Conservation (phyloP, 768 basidiomycete species). For the Pulveroboletus sp. region DNA sequence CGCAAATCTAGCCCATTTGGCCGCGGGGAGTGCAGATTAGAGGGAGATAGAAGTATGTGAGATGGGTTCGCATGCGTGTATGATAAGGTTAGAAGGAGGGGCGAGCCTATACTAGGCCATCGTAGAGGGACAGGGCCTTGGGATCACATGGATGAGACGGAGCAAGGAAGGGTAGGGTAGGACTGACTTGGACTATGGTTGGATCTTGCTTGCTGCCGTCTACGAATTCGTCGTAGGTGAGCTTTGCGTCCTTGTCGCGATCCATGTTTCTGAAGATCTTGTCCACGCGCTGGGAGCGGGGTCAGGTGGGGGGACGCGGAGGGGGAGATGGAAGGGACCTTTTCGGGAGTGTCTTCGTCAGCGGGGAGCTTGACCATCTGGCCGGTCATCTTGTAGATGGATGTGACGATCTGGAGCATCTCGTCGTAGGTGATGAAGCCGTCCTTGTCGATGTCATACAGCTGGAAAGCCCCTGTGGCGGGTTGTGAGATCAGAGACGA, state of each 20-base stretch:
- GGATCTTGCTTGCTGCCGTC: constrained; percentile 99
- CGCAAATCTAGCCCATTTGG: constrained; percentile 13
- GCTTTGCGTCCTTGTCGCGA: constrained; percentile 84
- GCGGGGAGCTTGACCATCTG: constrained; percentile 98
- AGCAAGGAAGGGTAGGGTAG: constrained; percentile 2
- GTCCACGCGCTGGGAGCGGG: constrained; percentile 74
- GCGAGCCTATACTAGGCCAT: constrained; percentile 74
- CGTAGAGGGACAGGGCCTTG: constrained; percentile 91
- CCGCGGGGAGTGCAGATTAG: constrained; percentile 20
- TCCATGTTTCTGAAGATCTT: constrained; percentile 99
- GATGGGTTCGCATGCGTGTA: constrained; percentile 18
- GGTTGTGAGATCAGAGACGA: constrained; percentile 15
- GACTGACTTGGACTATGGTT: constrained; percentile 89
- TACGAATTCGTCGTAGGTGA: constrained; percentile 96
- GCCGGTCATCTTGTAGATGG: constrained; percentile 99
- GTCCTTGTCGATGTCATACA: constrained; percentile 98
- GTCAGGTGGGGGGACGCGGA: constrained; percentile 12
- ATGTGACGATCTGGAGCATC: constrained; percentile 97
- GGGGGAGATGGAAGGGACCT: constrained; percentile 47
- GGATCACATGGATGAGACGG: constrained; percentile 19
- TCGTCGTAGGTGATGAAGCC: constrained; percentile 98
- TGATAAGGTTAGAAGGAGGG: constrained; percentile 19
- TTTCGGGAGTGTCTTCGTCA: constrained; percentile 99
- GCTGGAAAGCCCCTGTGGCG: constrained; percentile 91
- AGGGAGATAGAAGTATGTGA: constrained; percentile 24